Evolutionary conservation across 495 filamentous ascomycete genomes (phyloP).

Genomic region (Podospora pseudoanserina): DNA sequence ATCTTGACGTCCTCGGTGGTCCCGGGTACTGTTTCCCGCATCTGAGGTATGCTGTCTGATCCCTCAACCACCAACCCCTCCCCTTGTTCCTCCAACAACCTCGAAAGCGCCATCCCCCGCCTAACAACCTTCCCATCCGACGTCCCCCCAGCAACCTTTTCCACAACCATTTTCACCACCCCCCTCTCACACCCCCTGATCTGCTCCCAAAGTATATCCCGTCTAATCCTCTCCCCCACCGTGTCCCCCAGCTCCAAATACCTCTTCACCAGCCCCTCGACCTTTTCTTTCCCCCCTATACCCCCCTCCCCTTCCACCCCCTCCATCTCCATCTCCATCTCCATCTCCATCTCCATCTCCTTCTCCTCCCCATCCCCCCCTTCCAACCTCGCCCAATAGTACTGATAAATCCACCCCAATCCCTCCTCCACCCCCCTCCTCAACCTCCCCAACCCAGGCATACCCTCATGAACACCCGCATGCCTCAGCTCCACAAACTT

Average conservation of each 20-base stretch:
- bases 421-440: slow-evolving; percentile 61
- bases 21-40: neutral
- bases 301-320: slow-evolving; percentile 27
- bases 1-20: neutral
- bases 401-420: slow-evolving; percentile 81
- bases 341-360: no score
- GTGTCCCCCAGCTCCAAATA: slow-evolving; percentile 8
- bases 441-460: slow-evolving; percentile 70
- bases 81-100: slow-evolving; percentile 6
- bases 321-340: slow-evolving; percentile 21
- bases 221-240: slow-evolving; percentile 16
- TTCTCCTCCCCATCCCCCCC: slow-evolving; percentile 9
- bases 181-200: slow-evolving; percentile 17
- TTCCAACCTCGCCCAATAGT: slow-evolving; percentile 61
- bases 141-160: neutral
- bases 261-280: slow-evolving; percentile 15
- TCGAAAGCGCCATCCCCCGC: slow-evolving; percentile 15
- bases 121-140: slow-evolving; percentile 12
- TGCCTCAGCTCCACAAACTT: slow-evolving; percentile 89
- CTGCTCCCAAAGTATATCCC: slow-evolving; percentile 16
- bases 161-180: slow-evolving; percentile 25
- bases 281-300: slow-evolving; percentile 13
- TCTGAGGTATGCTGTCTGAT: no score
- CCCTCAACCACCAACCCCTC: neutral
- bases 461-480: slow-evolving; percentile 81